Percentiles rank a stretch among this genome's conserved stretches.
phyloP scores from a whole-genome alignment of 805 yeast species.

The Blastobotrys terrestris region DNA sequence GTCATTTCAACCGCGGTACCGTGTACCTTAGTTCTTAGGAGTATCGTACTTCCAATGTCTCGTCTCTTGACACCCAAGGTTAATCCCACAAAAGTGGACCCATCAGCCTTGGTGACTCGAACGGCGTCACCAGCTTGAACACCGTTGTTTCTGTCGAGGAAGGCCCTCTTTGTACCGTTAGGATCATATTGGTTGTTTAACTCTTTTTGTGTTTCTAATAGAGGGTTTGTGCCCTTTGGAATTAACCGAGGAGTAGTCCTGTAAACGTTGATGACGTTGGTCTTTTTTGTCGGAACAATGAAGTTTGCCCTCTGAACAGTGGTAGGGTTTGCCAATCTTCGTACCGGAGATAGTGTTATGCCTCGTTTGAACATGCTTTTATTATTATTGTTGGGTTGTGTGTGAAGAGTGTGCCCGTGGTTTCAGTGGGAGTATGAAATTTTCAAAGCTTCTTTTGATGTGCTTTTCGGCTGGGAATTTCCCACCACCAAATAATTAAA shows the following conservation, averaged over 20 bases:
- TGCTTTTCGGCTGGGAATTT: not conserved
- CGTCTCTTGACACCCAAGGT: conserved; percentile 70
- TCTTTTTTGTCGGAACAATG: conserved; percentile 37
- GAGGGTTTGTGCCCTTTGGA: conserved; percentile 28
- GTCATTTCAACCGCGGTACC: conserved; percentile 83
- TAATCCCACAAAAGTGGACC: conserved; percentile 64
- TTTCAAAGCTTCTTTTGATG: not conserved
- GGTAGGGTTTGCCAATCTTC: not conserved
- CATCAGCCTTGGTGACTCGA: conserved; percentile 60
- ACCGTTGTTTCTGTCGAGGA: conserved; percentile 43
- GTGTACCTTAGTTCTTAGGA: conserved; percentile 74
- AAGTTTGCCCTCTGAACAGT: conserved; percentile 11
- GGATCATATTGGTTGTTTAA: conserved; percentile 62
- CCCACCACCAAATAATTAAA: not conserved
- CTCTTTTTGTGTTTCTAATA: conserved; percentile 44
- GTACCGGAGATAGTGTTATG: not conserved
- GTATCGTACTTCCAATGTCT: conserved; percentile 65
- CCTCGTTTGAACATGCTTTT: not conserved
- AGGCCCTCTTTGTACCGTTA: conserved; percentile 55
- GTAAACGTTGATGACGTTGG: conserved; percentile 31
- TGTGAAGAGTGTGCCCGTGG: not conserved
- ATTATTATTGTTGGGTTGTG: not conserved
- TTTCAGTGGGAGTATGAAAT: not conserved
- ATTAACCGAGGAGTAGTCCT: conserved; percentile 29
- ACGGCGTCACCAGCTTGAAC: conserved; percentile 79